Percentiles rank a stretch among this genome's conserved stretches.
Evolutionary conservation across 768 basidiomycete genomes (phyloP).

Genomic region (Udeniomyces megalosporus): DNA sequence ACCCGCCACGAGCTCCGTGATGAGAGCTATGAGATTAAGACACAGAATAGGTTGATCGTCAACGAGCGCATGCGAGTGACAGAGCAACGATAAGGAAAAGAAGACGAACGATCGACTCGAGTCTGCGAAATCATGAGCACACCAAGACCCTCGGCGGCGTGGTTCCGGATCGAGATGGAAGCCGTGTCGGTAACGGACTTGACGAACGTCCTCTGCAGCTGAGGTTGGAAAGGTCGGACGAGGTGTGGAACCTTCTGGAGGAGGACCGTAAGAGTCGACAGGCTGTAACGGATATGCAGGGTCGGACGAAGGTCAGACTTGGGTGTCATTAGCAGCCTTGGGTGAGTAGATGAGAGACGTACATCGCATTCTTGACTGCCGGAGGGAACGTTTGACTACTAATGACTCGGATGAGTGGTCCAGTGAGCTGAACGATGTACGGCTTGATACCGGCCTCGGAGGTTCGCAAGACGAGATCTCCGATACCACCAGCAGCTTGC

Average conservation of each 20-base stretch:
- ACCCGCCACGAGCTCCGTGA: slow-evolving; percentile 55
- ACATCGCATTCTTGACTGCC: slow-evolving; percentile 78
- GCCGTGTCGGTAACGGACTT: slow-evolving; percentile 73
- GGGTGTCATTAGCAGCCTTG: too few relatives aligned
- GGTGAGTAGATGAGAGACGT: slow-evolving; percentile 14
- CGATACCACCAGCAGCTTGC: slow-evolving; percentile 86
- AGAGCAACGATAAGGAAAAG: neutral
- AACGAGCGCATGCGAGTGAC: slow-evolving; percentile 49
- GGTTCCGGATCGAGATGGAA: slow-evolving; percentile 59
- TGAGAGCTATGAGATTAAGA: slow-evolving; percentile 50
- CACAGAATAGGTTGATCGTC: neutral
- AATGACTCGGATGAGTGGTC: slow-evolving; percentile 85
- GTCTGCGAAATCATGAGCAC: slow-evolving; percentile 60
- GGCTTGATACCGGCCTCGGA: slow-evolving; percentile 76
- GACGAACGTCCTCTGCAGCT: slow-evolving; percentile 87
- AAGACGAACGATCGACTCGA: slow-evolving; percentile 13
- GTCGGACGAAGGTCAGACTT: neutral
- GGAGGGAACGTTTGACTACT: slow-evolving; percentile 64
- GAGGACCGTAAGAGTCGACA: slow-evolving; percentile 70
- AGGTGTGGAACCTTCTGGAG: slow-evolving; percentile 69
- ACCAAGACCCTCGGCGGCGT: slow-evolving; percentile 71
- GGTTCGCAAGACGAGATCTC: slow-evolving; percentile 84
- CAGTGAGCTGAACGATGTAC: slow-evolving; percentile 87
- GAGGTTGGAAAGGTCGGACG: slow-evolving; percentile 97
- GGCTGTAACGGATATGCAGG: slow-evolving; percentile 21